Percentiles rank a stretch among this genome's conserved stretches.
Evolutionary conservation across 2,329 filamentous ascomycete genomes (phyloP).

Genomic region (Zymoseptoria passerinii): DNA sequence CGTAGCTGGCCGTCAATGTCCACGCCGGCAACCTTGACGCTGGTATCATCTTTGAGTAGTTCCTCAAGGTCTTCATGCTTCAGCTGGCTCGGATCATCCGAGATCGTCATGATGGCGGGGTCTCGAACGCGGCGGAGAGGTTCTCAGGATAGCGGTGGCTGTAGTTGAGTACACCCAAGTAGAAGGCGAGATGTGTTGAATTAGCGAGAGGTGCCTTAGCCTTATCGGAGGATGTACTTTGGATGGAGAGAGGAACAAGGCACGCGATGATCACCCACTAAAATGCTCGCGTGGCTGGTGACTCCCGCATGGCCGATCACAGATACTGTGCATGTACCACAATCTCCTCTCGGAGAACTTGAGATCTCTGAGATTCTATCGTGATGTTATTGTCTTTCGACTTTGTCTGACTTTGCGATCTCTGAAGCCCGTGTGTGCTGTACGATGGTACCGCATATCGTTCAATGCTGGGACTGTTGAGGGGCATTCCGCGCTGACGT

Average conservation of each 20-base stretch:
- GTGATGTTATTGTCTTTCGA: neutral
- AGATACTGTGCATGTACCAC: neutral
- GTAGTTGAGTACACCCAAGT: neutral
- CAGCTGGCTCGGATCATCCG: slow-evolving; percentile 34
- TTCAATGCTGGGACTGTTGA: neutral
- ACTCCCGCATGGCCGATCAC: neutral
- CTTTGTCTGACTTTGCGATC: neutral
- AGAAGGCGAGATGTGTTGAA: slow-evolving; percentile 4
- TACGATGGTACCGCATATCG: neutral
- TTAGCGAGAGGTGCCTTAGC: neutral
- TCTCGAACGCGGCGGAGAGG: neutral
- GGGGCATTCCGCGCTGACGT: neutral
- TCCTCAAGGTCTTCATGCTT: slow-evolving; percentile 58
- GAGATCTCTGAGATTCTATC: neutral
- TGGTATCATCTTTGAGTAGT: slow-evolving; percentile 61
- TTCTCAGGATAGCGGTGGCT: neutral
- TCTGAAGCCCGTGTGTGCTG: neutral
- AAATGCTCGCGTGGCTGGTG: neutral
- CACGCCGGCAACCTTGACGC: slow-evolving; percentile 79
- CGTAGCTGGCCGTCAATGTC: slow-evolving; percentile 83
- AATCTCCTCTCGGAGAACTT: neutral
- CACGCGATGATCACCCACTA: neutral
- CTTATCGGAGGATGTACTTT: neutral
- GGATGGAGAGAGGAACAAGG: neutral
- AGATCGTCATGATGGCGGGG: slow-evolving; percentile 25